Conservation (phyloP, 2,329 filamentous ascomycete genomes). For the Fusarium foetens region DNA sequence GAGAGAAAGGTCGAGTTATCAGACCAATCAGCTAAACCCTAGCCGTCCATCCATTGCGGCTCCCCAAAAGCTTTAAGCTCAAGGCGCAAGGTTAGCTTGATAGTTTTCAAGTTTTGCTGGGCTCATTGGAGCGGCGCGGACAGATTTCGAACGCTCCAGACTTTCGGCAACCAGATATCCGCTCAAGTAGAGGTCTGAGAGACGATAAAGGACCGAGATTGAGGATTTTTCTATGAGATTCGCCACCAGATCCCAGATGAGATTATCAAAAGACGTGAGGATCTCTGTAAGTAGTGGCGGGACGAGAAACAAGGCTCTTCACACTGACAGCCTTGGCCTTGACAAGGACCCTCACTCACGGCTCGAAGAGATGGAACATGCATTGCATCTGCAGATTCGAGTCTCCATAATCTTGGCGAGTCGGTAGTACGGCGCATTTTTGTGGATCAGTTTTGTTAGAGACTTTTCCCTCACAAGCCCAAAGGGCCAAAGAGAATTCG, state of each 20-base stretch:
- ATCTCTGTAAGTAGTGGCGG: constrained; percentile 16
- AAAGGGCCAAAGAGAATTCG: not conserved
- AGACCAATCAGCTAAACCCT: constrained; percentile 23
- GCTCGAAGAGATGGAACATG: constrained; percentile 17
- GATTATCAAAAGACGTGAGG: not conserved
- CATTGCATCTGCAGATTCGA: constrained; percentile 22
- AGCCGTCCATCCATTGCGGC: constrained; percentile 9
- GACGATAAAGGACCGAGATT: constrained; percentile 5
- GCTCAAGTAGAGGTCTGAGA: constrained; percentile 1
- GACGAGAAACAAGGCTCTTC: constrained; percentile 10
- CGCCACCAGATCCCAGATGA: not conserved
- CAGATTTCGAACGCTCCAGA: constrained; percentile 40
- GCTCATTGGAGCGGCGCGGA: constrained; percentile 20
- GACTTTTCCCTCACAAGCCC: not conserved
- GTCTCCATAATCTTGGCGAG: constrained; percentile 10
- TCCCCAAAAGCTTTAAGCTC: constrained; percentile 8
- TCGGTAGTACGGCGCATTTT: constrained; percentile 4
- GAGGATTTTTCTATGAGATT: constrained; percentile 13
- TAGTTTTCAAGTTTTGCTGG: constrained; percentile 19
- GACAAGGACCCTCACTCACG: constrained; percentile 3
- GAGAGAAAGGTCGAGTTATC: constrained; percentile 1
- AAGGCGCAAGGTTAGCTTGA: constrained; percentile 25
- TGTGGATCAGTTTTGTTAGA: not conserved
- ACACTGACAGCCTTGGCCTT: constrained; percentile 4
- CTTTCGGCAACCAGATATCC: constrained; percentile 19